A percentile compares a stretch with the other conserved stretches of the same genome.
Evolutionary conservation across 129 eudicot genomes (phyloP).

Genomic region (Chrysanthemum lavandulifolium): DNA sequence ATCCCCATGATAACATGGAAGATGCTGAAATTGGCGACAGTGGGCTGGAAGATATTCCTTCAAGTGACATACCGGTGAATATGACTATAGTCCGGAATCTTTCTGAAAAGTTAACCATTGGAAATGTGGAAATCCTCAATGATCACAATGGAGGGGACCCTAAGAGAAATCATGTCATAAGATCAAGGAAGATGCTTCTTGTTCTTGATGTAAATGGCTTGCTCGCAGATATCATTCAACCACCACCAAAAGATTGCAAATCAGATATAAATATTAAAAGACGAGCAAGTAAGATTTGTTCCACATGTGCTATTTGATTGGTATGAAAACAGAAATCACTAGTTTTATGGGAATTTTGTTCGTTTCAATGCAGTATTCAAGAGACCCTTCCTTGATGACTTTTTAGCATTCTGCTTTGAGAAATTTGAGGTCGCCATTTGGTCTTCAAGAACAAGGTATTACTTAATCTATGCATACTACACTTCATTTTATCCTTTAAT

Average conservation of each 20-base stretch:
- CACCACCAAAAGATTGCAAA: conserved; percentile 62
- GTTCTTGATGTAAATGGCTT: conserved; percentile 92
- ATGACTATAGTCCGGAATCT: conserved; percentile 2
- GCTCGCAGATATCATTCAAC: conserved; percentile 67
- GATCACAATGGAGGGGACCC: conserved; percentile 11
- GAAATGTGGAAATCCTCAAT: conserved; percentile 8
- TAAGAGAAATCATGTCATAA: conserved; percentile 23
- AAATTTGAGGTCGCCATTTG: conserved; percentile 57
- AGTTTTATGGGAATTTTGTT: not conserved
- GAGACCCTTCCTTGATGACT: conserved; percentile 53
- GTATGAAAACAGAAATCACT: not conserved
- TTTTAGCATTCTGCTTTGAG: conserved; percentile 49
- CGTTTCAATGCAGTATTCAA: conserved; percentile 36
- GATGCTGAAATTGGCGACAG: not conserved
- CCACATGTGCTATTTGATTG: conserved; percentile 18
- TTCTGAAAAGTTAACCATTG: conserved; percentile 23
- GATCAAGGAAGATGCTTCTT: conserved; percentile 61
- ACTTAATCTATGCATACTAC: conserved; percentile 8
- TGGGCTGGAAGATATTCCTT: not conserved
- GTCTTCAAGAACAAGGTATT: conserved; percentile 56
- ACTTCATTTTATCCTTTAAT: not conserved
- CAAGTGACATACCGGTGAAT: conserved; percentile 2
- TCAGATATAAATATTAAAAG: conserved; percentile 52
- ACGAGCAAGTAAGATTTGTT: conserved; percentile 70
- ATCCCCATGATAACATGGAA: conserved; percentile 2